Base-by-base conservation (phyloP, 2,329 filamentous ascomycete genomes). In the Aspergillus uvarum region DNA sequence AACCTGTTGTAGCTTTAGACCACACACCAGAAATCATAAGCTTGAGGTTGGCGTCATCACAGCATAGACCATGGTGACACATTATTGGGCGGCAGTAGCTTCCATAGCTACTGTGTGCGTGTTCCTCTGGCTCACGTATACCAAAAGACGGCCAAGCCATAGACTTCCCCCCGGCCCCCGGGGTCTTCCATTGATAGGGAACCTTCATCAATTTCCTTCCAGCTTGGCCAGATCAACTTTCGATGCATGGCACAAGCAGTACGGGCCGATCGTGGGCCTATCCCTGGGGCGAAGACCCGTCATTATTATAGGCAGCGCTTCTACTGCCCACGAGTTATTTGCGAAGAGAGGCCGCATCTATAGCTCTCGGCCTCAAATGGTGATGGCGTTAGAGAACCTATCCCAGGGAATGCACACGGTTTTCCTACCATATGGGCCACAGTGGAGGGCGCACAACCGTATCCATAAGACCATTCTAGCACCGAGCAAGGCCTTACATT, bases 401-500 rank as follows among this genome's bases (percentile, higher is more conserved):
- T 47, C 49, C 26, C 51, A 59, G 12, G 52, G 54, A 0, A 47
- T 54, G 19, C 47, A 57, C 6, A 38, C 58, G 19, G 53, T 57
- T 2, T 49, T 59, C 5, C 49, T 67, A 22, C 65, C 63, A 2
- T 65, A 64, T 21, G 60, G 62, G 11, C 22, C 32, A 4, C 35
- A 58, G 29, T 65, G 60, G 63, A 35, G 48, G 21, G 49, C 44
- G 16, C 59, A 66, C 32, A 59, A 60, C 8, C 62, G 60, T 14
- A 29, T 68, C 6, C 59, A 63, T 1, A 24, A 47, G 12, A 22
- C 52, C 11, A 24, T 67, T 14, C 31, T 65, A 22, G 62, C 51
- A 21, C 32, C 47, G 2, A 54, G 53, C 22, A 59, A 32, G 24
- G 32, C 38, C 10, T 29, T 49, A 22, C 19, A 31, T 5, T 68